Conservation (phyloP, 2,329 filamentous ascomycete genomes). For the Thelonectria blattea region DNA sequence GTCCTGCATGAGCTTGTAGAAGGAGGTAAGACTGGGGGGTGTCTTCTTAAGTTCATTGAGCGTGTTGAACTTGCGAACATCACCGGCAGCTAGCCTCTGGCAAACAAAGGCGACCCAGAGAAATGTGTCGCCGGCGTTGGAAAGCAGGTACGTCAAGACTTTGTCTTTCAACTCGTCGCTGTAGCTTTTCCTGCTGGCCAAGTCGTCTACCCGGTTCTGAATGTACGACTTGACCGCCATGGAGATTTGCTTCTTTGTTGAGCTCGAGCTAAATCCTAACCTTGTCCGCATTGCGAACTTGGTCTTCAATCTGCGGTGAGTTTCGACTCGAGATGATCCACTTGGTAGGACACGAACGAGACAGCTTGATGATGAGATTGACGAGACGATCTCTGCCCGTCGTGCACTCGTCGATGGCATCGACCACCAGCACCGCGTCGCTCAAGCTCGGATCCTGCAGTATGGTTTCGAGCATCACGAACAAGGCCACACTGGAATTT, state of each 20-base stretch:
- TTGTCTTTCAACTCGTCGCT: background rate
- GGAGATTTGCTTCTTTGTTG: background rate
- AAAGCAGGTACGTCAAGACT: background rate
- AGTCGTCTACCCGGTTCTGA: background rate
- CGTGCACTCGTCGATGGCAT: constrained; percentile 5
- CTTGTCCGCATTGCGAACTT: background rate
- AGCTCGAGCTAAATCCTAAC: background rate
- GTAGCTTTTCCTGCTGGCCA: background rate
- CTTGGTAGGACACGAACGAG: background rate
- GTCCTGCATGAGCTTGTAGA: constrained; percentile 49
- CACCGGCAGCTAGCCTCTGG: background rate
- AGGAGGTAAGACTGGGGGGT: constrained; percentile 31
- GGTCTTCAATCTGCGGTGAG: background rate
- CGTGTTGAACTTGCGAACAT: background rate
- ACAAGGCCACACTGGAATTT: background rate
- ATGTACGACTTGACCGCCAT: background rate
- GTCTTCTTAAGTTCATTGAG: background rate
- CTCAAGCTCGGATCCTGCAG: background rate
- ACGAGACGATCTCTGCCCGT: background rate
- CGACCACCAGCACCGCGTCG: background rate
- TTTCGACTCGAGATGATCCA: constrained; percentile 4
- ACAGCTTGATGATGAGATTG: background rate
- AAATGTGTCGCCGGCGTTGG: background rate
- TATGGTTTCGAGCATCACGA: background rate
- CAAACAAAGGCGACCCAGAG: constrained; percentile 4